Percentiles rank a stretch among this genome's conserved stretches.
phyloP scores from a whole-genome alignment of 441 rosid genomes.

The Populus hybrid region DNA sequence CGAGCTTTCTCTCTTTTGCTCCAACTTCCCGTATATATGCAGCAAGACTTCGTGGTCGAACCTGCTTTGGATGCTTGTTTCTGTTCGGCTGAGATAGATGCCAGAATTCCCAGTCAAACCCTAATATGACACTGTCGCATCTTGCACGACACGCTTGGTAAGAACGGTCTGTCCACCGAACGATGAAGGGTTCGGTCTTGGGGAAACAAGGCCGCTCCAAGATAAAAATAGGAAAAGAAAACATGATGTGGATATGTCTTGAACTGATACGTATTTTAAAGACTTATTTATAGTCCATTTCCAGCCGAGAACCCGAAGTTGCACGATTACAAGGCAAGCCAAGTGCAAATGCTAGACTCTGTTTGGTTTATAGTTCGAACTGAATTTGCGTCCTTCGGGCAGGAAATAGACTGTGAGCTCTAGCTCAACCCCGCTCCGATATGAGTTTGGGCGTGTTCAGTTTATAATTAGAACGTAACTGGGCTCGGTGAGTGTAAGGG shows the following conservation, averaged over 20 bases:
- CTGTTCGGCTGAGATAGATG: background rate
- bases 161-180: background rate
- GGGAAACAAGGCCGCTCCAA: background rate
- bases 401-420: background rate
- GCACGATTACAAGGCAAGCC: background rate
- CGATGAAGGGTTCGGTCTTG: background rate
- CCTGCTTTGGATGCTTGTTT: background rate
- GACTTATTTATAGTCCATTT: too few relatives aligned
- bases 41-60: background rate
- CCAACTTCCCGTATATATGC: background rate
- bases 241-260: background rate
- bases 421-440: background rate
- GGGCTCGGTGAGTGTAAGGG: too few relatives aligned
- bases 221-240: background rate
- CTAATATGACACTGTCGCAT: background rate
- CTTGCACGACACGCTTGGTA: background rate
- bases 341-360: background rate
- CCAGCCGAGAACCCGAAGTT: too few relatives aligned
- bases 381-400: background rate
- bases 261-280: too few relatives aligned
- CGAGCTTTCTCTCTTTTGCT: background rate
- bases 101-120: background rate
- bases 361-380: background rate
- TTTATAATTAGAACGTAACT: too few relatives aligned
- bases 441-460: too few relatives aligned